Evolutionary conservation across 139 green algal species (phyloP), one percentile per base, ranked within the genome.

Genomic region (Limnomonas spitsbergensis): DNA sequence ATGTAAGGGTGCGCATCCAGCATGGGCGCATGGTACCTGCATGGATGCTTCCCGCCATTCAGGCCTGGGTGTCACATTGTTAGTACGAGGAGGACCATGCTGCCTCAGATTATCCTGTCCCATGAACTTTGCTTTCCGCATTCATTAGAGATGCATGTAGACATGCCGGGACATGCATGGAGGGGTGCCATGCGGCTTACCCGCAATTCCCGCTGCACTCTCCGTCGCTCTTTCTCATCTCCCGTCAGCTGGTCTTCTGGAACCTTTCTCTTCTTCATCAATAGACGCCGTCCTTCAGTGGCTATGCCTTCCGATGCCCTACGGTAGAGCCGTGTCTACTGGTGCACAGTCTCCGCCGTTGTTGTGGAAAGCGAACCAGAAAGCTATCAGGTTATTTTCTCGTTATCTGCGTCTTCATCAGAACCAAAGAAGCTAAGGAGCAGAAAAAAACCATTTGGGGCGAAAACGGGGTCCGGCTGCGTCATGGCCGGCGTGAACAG

Each of bases 181-280:
- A 29, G 47, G 9, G 61, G 7, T 20, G 7, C 29, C 61, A 36
- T 37, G 6, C 61, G 7, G 26, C 61, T 72, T 20, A 72, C 61
- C 61, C 61, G 9, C 61, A 72, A 37, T 20, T 72, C 61, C 7
- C 29, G 26, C 29, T 72, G 61, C 29, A 72, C 61, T 34, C 61
- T 34, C 29, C 61, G 61, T 37, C 61, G 26, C 29, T 72, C 61
- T 37, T 37, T 72, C 61, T 72, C 61, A 20, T 72, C 61, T 24
- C 9, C 27, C 6, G 26, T 39, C 26, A 72, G 61, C 9, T 34
- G 29, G 61, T 20, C 24, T 7, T 72, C 61, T 29, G 47, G 47
- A 37, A 39, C 61, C 29, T 72, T 72, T 37, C 24, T 34, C 27
- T 34, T 37, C 61, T 72, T 72, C 47, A n/a, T n/a, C n/a, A n/a